Conservation (phyloP, 2,329 filamentous ascomycete species). For the Hirsutella minnesotensis region DNA sequence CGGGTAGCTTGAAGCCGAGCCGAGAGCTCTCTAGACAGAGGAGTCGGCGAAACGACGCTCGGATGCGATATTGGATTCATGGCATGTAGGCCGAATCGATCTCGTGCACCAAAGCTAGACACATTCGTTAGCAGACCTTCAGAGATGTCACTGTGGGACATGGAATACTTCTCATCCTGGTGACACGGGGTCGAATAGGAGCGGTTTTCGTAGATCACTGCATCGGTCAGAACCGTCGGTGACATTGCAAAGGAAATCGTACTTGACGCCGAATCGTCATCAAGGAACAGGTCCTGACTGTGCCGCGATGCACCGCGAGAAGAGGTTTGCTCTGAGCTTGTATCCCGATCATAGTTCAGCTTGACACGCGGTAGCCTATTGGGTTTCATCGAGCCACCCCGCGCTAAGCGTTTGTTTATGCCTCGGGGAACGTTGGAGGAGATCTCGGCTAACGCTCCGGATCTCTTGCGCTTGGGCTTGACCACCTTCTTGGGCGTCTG, state of each 20-base stretch:
- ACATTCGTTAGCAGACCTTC: neutral
- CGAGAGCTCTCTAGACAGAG: constrained; percentile 15
- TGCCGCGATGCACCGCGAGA: constrained; percentile 10
- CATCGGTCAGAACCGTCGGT: constrained; percentile 7
- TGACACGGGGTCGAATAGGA: constrained; percentile 9
- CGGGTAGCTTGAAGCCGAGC: constrained; percentile 12
- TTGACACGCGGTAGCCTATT: constrained; percentile 10
- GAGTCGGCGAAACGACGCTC: constrained; percentile 24
- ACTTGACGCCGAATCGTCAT: constrained; percentile 15
- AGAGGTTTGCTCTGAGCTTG: constrained; percentile 7
- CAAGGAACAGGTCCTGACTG: constrained; percentile 18
- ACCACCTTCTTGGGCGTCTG: constrained; percentile 18
- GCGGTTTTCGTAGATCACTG: constrained; percentile 14
- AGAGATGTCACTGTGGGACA: neutral
- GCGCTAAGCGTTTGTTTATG: constrained; percentile 11
- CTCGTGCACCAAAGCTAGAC: constrained; percentile 19
- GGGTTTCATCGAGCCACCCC: constrained; percentile 6
- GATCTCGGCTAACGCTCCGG: constrained; percentile 20
- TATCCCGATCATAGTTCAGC: constrained; percentile 5
- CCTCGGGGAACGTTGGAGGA: constrained; percentile 21
- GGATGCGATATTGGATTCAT: constrained; percentile 26
- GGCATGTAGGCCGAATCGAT: constrained; percentile 21
- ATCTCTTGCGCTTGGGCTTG: constrained; percentile 18
- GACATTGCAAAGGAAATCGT: constrained; percentile 3
- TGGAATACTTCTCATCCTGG: constrained; percentile 14